Base-by-base conservation (phyloP, 768 basidiomycete genomes). In the Mycena amicta region DNA sequence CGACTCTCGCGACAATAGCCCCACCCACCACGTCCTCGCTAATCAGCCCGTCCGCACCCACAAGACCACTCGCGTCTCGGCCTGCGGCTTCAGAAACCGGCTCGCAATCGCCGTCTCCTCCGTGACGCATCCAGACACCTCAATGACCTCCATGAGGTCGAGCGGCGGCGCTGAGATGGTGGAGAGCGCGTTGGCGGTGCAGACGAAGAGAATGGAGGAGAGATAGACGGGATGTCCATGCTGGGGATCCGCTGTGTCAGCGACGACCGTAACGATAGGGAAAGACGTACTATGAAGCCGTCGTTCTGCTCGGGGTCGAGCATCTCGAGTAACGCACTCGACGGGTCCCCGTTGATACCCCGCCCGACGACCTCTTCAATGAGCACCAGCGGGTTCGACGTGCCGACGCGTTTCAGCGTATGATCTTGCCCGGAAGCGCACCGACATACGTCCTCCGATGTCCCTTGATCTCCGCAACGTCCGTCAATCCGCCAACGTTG, bases 381-480 rank as follows among this genome's bases (percentile, higher is more conserved):
- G 41, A 97, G 75, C 12, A 97, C 93, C 15, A 97, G 80, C 0
- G 95, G 95, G 70, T 97, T 97, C 74, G 95, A 93, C 16, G 92
- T 94, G 15, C 92, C 92, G 26, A 95, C 92, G 33, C 93, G 85
- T 75, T 95, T 96, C 61, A 96, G 74, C 0, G 95, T 94, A 96
- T 92, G 58, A 95, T 93, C 80, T 96, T 97, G 31, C 95, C 94
- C 0, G 95, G 95, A 41, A 97, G 79, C 0, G 93, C 95, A 51
- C 91, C 93, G 52, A 95, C 93, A 70, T 97, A 98, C 20, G 96
- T 98, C 70, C 96, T 78, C 67, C 97, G 77, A 70, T 99, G 97
- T 1, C 97, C 97, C 75, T 98, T 98, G 69, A 99, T 97, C 81
- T 98, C 97, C 55, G 97, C 97, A 0, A 98, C 95, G 71, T 99